Conservation (phyloP, 352 stramenopile genomes). For the Hyphochytrium catenoides region DNA sequence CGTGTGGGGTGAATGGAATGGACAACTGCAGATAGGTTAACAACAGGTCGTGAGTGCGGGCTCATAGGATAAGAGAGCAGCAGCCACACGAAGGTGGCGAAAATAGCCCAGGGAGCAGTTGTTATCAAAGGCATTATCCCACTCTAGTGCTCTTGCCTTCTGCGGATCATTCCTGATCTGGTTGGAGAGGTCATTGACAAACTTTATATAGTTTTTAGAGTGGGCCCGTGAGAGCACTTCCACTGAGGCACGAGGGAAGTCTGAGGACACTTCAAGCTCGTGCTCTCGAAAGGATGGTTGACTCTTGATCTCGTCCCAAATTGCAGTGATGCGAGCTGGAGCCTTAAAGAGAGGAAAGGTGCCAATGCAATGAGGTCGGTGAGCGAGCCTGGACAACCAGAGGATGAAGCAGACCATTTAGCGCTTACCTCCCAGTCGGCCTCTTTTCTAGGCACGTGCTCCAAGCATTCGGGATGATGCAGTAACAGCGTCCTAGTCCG, state of each 20-base stretch:
- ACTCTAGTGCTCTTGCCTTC: too few species aligned
- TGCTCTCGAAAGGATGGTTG: constrained; percentile 18
- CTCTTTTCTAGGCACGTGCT: constrained; percentile 30
- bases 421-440: constrained; percentile 6
- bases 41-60: background rate
- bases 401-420: too few species aligned
- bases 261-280: constrained; percentile 33
- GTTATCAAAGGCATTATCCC: too few species aligned
- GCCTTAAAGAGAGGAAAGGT: constrained; percentile 46
- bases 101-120: too few species aligned
- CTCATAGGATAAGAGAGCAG: too few species aligned
- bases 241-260: constrained; percentile 48
- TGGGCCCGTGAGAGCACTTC: constrained; percentile 55
- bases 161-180: constrained; percentile 13
- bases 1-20: constrained; percentile 8
- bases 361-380: constrained; percentile 2
- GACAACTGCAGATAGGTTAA: background rate
- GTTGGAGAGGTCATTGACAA: constrained; percentile 60
- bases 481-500: constrained; percentile 50
- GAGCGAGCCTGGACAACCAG: too few species aligned
- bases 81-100: too few species aligned
- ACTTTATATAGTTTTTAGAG: constrained; percentile 53
- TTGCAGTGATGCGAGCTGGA: constrained; percentile 42
- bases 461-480: constrained; percentile 64
- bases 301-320: constrained; percentile 26